These are phyloP conservation scores for Penicillium sp. DNA, from an alignment of 2,329 filamentous ascomycete genomes.

Conservation along the genomic window DNA sequence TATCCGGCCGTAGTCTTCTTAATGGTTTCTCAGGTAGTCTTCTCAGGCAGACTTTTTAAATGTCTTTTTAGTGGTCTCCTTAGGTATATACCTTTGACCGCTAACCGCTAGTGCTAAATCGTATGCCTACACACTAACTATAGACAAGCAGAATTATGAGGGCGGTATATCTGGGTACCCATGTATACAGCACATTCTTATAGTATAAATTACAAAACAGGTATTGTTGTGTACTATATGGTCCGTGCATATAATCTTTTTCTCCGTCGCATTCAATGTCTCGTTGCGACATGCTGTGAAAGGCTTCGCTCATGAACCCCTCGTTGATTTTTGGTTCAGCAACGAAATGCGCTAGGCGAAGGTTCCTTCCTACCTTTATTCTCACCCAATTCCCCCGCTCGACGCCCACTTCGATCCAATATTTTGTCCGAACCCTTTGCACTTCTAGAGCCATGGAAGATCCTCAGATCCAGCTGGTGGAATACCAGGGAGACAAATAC, in stretches of 20 bases:
- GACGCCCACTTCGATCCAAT: not conserved
- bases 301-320: slow-evolving; percentile 15
- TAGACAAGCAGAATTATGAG: too few species aligned
- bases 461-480: slow-evolving; percentile 28
- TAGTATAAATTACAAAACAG: slow-evolving; percentile 2
- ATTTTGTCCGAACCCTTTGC: slow-evolving; percentile 9
- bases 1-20: too few species aligned
- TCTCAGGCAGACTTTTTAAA: too few species aligned
- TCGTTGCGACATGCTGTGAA: slow-evolving; percentile 7
- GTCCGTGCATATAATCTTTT: slow-evolving; percentile 24
- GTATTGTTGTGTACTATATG: slow-evolving; percentile 5
- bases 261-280: slow-evolving; percentile 9
- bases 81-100: too few species aligned
- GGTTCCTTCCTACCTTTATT: not conserved
- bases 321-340: slow-evolving; percentile 3
- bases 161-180: too few species aligned
- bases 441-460: slow-evolving; percentile 18
- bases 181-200: not conserved
- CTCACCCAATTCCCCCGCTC: slow-evolving; percentile 1
- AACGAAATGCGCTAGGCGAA: slow-evolving; percentile 12
- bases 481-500: slow-evolving; percentile 53
- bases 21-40: too few species aligned
- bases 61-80: too few species aligned
- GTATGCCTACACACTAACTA: too few species aligned
- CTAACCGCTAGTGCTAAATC: too few species aligned